Conservation (phyloP, 805 yeast species). For the Candida suzukii region DNA sequence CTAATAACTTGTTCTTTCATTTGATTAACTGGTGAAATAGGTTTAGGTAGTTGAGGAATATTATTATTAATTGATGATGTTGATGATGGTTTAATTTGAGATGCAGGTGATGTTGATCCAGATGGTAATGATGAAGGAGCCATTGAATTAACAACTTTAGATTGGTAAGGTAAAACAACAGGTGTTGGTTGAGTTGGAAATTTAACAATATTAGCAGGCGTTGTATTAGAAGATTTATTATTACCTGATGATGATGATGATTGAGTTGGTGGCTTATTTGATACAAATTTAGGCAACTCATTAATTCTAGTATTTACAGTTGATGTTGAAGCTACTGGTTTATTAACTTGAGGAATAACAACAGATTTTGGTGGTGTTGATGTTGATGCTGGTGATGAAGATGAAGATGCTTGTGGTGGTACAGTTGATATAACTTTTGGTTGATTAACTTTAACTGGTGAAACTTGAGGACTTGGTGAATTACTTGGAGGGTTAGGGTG, state of each 20-base stretch:
- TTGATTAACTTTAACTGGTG: slow-evolving; percentile 16
- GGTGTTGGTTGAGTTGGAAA: slow-evolving; percentile 1
- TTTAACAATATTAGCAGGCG: background rate
- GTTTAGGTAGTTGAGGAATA: too few species aligned
- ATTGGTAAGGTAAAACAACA: background rate
- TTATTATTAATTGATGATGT: too few species aligned
- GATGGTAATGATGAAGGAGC: background rate
- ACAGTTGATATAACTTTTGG: slow-evolving; percentile 6
- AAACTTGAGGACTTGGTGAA: too few species aligned
- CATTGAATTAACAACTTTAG: background rate
- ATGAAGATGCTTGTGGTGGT: too few species aligned
- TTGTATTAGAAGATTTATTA: slow-evolving; percentile 2
- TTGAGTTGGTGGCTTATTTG: slow-evolving; percentile 7
- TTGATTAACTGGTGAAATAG: background rate
- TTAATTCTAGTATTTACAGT: slow-evolving; percentile 1
- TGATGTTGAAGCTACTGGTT: slow-evolving; percentile 6
- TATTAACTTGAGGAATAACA: background rate
- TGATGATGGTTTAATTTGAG: slow-evolving; percentile 7
- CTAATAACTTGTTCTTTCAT: slow-evolving; percentile 7
- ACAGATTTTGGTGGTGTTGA: background rate
- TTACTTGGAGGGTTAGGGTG: slow-evolving; percentile 7
- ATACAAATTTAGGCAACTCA: background rate
- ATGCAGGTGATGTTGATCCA: slow-evolving; percentile 16
- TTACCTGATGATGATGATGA: slow-evolving; percentile 11
- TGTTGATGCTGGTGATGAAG: slow-evolving; percentile 2